A percentile compares a stretch with the other conserved stretches of the same genome.
Evolutionary conservation across 2,329 filamentous ascomycete genomes (phyloP).

Genomic region (Neobulgaria alba): DNA sequence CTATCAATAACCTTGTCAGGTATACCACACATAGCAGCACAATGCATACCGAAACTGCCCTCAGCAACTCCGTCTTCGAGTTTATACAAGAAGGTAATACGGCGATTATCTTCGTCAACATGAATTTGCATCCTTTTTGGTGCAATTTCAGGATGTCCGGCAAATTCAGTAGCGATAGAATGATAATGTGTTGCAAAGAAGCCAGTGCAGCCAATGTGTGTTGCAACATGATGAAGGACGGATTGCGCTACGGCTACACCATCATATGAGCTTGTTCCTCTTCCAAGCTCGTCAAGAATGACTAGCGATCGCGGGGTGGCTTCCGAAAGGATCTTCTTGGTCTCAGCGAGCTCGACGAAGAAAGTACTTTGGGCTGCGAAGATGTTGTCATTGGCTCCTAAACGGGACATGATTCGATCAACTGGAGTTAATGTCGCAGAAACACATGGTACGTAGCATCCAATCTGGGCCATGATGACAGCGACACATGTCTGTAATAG

Average conservation of each 20-base stretch:
- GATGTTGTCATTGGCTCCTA: slow-evolving; percentile 97
- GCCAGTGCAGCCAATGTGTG: slow-evolving; percentile 84
- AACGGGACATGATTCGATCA: slow-evolving; percentile 96
- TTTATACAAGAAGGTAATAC: slow-evolving; percentile 95
- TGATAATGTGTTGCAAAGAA: slow-evolving; percentile 99
- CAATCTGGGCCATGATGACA: slow-evolving; percentile 95
- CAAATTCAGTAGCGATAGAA: slow-evolving; percentile 84
- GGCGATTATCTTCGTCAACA: slow-evolving; percentile 73
- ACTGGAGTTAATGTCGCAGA: slow-evolving; percentile 81
- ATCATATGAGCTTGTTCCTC: slow-evolving; percentile 91
- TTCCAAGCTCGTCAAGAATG: slow-evolving; percentile 91
- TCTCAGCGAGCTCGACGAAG: slow-evolving; percentile 95
- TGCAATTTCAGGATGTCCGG: slow-evolving; percentile 76
- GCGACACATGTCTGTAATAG: slow-evolving; percentile 70
- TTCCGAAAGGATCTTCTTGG: slow-evolving; percentile 94
- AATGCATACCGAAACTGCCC: slow-evolving; percentile 98
- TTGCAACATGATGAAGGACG: slow-evolving; percentile 91
- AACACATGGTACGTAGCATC: slow-evolving; percentile 79
- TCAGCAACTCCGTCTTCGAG: slow-evolving; percentile 90
- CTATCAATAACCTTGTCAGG: slow-evolving; percentile 70
- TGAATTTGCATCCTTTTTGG: slow-evolving; percentile 90
- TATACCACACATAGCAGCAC: slow-evolving; percentile 96
- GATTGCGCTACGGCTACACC: slow-evolving; percentile 94
- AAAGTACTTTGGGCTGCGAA: slow-evolving; percentile 97
- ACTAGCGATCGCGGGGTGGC: slow-evolving; percentile 90